Evolutionary conservation across 192 early-diverging fungal genomes (phyloP), one percentile per base, ranked within the genome.

Genomic region (Entophlyctis luteolus): DNA sequence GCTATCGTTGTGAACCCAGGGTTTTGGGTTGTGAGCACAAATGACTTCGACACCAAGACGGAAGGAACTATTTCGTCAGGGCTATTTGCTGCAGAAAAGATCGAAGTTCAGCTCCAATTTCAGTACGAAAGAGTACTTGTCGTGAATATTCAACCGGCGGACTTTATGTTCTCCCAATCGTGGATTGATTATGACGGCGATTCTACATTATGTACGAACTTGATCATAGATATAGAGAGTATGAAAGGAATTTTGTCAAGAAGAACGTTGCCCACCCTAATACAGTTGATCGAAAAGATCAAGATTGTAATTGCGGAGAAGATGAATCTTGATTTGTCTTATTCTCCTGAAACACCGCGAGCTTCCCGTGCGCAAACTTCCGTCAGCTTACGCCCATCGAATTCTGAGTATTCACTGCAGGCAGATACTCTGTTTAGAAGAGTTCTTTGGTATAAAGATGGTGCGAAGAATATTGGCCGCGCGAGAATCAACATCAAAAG

Each of bases 121-220:
- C 89, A 91, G 57, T 89, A 89, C 75, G 88, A 92, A 70, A 80
- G 83, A 34, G 84, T 92, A 23, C 59, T 91, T 34, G 79, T 89
- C 35, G 37, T 88, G 20, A 72, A 86, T 6, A 62, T 89, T 1
- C 77, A 83, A 12, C 84, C 87, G 0, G 71, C 86, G 1, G 36
- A 77, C 37, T 70, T 75, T 27, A 74, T 69, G 4, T 52, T 86
- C 33, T 74, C 52, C 5, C 83, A 84, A 36, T 54, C 73, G 56
- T 86, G 87, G 84, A 71, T 71, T 31, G 18, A 22, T 12, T 62
- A 72, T 12, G 54, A 60, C 12, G 47, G 42, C 36, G 73, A 69
- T n/a, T 45, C 74, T 2, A 65, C 52, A 16, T 62, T 77, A 20
- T 67, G 72, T 34, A 32, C 74, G 5, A 63, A 77, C 35, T 45